Evolutionary conservation across 495 filamentous ascomycete genomes (phyloP).

Genomic region (Venustampulla echinocandica): DNA sequence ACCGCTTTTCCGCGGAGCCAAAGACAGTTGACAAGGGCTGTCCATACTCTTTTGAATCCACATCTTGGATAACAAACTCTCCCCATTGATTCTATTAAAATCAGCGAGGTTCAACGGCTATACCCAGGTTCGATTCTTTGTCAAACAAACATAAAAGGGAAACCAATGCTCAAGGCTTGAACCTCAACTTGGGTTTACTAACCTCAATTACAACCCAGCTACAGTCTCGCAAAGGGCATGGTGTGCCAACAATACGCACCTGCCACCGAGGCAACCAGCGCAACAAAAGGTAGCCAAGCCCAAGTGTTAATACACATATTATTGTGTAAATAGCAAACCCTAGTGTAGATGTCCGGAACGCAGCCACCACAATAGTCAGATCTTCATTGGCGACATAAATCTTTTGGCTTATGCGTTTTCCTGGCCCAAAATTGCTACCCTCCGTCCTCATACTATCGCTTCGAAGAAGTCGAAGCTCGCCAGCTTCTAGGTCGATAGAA

Average conservation of each 20-base stretch:
- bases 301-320: slow-evolving; percentile 62
- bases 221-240: slow-evolving; percentile 59
- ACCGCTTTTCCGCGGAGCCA: slow-evolving; percentile 51
- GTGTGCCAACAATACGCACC: slow-evolving; percentile 62
- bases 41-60: slow-evolving; percentile 62
- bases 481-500: slow-evolving; percentile 31
- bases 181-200: no score
- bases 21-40: slow-evolving; percentile 82
- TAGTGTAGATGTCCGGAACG: slow-evolving; percentile 65
- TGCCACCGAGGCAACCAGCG: slow-evolving; percentile 87
- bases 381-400: slow-evolving; percentile 90
- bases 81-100: slow-evolving; percentile 76
- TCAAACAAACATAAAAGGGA: background rate
- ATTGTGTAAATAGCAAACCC: slow-evolving; percentile 60
- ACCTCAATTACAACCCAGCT: slow-evolving; percentile 88
- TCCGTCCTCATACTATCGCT: slow-evolving; percentile 52
- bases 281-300: slow-evolving; percentile 72
- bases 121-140: no score
- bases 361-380: slow-evolving; percentile 82
- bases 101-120: background rate
- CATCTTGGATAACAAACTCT: slow-evolving; percentile 65
- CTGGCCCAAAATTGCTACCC: slow-evolving; percentile 45
- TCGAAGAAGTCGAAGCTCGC: slow-evolving; percentile 54
- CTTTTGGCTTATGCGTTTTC: slow-evolving; percentile 67
- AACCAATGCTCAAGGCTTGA: no score